Evolutionary conservation across 495 filamentous ascomycete genomes (phyloP).

Genomic region (Recurvomyces mirabilis): DNA sequence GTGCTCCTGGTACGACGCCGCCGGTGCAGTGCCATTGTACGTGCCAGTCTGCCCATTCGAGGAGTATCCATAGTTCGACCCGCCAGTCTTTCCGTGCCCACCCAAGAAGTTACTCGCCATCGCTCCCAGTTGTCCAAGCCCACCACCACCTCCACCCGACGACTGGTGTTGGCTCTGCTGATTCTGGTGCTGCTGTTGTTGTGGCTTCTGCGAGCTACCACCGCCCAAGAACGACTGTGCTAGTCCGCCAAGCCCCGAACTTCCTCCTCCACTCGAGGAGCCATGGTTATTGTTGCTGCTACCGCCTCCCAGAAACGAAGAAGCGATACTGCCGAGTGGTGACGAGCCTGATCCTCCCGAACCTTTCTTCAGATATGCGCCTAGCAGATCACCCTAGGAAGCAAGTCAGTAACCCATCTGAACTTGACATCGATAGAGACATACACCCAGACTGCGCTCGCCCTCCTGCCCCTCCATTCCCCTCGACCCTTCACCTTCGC

Average conservation of each 20-base stretch:
- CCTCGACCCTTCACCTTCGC: conserved; percentile 21
- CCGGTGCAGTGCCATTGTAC: conserved; percentile 17
- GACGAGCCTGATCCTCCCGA: conserved; percentile 7
- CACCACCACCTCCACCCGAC: conserved; percentile 24
- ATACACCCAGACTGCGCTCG: conserved; percentile 29
- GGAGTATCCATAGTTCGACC: conserved; percentile 24
- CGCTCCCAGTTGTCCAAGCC: conserved; percentile 1
- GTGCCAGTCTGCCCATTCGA: neutral
- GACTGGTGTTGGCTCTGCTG: conserved; percentile 23
- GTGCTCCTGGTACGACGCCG: conserved; percentile 1
- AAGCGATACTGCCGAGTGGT: conserved; percentile 27
- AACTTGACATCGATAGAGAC: too few relatives aligned
- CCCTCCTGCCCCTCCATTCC: conserved; percentile 28
- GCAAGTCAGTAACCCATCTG: too few relatives aligned
- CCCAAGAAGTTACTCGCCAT: neutral
- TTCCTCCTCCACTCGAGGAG: conserved; percentile 3
- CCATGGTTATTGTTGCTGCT: conserved; percentile 19
- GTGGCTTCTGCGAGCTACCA: neutral
- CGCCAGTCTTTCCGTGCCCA: conserved; percentile 6
- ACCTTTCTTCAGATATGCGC: conserved; percentile 23
- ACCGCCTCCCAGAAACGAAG: conserved; percentile 32
- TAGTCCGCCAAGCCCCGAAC: conserved; percentile 21
- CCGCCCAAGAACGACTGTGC: conserved; percentile 19
- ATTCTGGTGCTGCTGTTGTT: conserved; percentile 11
- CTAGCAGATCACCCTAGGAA: conserved; percentile 31